These are phyloP conservation scores for Trichoderma sp. DNA, from an alignment of 2,329 filamentous ascomycete species.

Conservation along the genomic window DNA sequence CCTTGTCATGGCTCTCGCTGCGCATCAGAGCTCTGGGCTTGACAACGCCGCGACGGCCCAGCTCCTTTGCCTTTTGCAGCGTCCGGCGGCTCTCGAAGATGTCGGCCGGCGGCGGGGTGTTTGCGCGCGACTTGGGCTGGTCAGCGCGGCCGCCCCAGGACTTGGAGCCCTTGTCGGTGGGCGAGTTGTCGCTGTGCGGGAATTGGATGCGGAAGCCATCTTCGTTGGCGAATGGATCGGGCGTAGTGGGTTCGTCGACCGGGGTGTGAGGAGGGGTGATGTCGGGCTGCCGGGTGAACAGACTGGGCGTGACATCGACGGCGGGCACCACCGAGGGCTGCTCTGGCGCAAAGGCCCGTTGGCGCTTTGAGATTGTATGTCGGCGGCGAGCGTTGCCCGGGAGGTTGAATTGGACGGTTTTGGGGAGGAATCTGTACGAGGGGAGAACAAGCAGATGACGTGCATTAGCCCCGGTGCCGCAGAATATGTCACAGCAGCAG, in stretches of 20 bases:
- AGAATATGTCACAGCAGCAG: neutral
- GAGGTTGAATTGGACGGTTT: conserved; percentile 85
- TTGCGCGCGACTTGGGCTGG: conserved; percentile 77
- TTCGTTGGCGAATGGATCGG: conserved; percentile 61
- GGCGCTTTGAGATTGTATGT: conserved; percentile 31
- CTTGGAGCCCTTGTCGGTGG: conserved; percentile 74
- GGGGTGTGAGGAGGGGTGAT: conserved; percentile 62
- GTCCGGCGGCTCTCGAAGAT: conserved; percentile 70
- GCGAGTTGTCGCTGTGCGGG: conserved; percentile 58
- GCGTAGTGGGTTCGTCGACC: conserved; percentile 49
- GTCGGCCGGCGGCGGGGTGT: conserved; percentile 73
- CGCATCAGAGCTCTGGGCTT: conserved; percentile 57
- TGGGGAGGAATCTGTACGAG: conserved; percentile 78
- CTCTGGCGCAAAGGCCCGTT: conserved; percentile 16
- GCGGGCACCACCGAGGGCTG: conserved; percentile 32
- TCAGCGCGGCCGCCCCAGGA: conserved; percentile 76
- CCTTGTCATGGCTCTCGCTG: conserved; percentile 67
- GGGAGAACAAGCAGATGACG: neutral
- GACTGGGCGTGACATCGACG: conserved; percentile 52
- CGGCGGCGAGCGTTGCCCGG: conserved; percentile 55
- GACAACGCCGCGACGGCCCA: conserved; percentile 60
- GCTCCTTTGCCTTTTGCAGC: conserved; percentile 60
- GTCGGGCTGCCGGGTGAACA: conserved; percentile 54
- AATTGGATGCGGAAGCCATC: conserved; percentile 63
- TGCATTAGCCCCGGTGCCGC: conserved; percentile 21